These are phyloP conservation scores for Cyathus olla DNA, from an alignment of 1,284 basidiomycete species.

Conservation along the genomic window DNA sequence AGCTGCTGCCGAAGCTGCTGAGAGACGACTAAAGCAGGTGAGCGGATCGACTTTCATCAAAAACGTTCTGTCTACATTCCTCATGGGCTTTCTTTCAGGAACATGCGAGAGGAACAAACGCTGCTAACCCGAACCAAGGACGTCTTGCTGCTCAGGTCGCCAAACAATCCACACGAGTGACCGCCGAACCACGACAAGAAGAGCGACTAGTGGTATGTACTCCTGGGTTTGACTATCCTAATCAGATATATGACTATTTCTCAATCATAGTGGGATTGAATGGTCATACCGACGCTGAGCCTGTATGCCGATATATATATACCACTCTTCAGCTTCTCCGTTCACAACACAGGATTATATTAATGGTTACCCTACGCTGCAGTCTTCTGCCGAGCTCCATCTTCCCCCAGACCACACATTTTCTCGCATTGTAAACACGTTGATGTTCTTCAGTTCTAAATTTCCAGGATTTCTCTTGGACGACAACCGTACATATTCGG, in stretches of 20 bases:
- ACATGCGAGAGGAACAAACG: slow-evolving; percentile 66
- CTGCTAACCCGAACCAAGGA: slow-evolving; percentile 75
- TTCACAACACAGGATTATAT: no score
- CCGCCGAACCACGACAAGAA: slow-evolving; percentile 62
- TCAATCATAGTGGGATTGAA: slow-evolving; percentile 17
- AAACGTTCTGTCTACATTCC: slow-evolving; percentile 19
- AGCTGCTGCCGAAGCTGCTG: slow-evolving; percentile 79
- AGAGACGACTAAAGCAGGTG: slow-evolving; percentile 72
- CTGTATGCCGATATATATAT: no score
- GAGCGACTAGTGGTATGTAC: slow-evolving; percentile 71
- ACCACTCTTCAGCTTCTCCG: no score
- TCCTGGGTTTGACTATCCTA: background rate
- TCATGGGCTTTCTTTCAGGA: slow-evolving; percentile 45
- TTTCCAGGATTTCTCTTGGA: no score
- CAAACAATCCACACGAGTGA: slow-evolving; percentile 56
- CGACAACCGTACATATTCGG: no score
- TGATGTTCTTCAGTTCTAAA: no score
- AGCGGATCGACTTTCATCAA: slow-evolving; percentile 34
- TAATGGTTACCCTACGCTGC: no score
- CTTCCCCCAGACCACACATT: no score
- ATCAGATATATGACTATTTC: slow-evolving; percentile 1
- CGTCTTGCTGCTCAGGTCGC: slow-evolving; percentile 68
- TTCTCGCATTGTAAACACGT: no score
- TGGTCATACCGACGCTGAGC: no score
- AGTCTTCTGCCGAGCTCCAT: no score